Conservation (phyloP, 73 alveolate genomes). For the Symbiodinium natans region DNA sequence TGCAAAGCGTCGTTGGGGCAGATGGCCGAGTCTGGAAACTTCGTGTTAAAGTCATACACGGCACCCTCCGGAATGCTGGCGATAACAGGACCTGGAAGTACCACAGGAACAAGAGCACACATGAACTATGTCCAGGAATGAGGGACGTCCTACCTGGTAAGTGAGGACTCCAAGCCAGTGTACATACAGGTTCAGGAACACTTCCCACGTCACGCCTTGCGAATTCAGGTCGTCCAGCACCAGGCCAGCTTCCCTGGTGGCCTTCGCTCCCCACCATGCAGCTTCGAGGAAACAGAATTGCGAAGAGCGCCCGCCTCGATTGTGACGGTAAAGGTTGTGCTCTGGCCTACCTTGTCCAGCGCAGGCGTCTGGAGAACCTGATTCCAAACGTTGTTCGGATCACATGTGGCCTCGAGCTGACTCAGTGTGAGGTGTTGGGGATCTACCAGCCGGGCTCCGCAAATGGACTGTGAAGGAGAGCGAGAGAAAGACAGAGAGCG, state of each 20-base stretch:
- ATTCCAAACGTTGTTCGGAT: too few species aligned
- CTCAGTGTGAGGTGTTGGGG: too few species aligned
- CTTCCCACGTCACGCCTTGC: background rate
- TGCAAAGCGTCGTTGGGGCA: background rate
- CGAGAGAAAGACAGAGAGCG: too few species aligned
- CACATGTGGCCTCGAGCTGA: too few species aligned
- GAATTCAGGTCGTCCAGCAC: background rate
- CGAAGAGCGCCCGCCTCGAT: background rate
- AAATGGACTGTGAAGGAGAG: too few species aligned
- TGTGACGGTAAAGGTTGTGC: background rate
- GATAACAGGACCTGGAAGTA: background rate
- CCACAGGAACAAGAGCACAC: too few species aligned
- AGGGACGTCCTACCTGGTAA: too few species aligned
- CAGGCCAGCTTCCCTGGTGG: background rate
- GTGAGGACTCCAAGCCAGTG: too few species aligned
- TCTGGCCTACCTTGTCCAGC: background rate
- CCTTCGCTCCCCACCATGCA: background rate
- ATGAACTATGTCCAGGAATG: too few species aligned
- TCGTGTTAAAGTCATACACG: background rate
- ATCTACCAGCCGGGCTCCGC: too few species aligned
- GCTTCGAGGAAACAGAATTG: background rate
- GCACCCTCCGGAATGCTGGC: constrained; percentile 1
- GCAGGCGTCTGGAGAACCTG: background rate
- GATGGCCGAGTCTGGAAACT: background rate
- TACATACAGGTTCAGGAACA: background rate